Conservation (phyloP, 2,329 filamentous ascomycete genomes). For the Penicillium sp. region DNA sequence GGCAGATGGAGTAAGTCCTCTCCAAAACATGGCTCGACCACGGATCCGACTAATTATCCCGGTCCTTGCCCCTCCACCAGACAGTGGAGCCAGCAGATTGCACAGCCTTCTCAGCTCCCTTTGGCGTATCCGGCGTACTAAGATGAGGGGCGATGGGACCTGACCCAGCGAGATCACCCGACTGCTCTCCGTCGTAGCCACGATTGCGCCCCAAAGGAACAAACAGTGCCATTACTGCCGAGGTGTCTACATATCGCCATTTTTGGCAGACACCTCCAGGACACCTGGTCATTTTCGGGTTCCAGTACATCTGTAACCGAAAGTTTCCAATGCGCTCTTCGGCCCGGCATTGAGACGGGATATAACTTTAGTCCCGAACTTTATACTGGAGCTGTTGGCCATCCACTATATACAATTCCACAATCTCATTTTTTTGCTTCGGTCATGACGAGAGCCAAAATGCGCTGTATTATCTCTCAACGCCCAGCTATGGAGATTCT, state of each 20-base stretch:
- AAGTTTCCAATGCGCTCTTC: background rate
- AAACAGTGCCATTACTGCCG: background rate
- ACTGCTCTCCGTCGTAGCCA: background rate
- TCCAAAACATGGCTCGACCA: constrained; percentile 10
- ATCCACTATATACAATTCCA: background rate
- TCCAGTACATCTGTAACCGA: background rate
- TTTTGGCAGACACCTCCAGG: too few species aligned
- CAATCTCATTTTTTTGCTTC: background rate
- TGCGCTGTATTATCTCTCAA: background rate
- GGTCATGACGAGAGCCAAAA: background rate
- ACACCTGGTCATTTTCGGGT: background rate
- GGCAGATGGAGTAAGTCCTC: constrained; percentile 6
- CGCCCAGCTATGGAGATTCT: background rate
- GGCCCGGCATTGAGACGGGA: background rate
- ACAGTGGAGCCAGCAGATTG: constrained; percentile 11
- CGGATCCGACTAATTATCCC: constrained; percentile 5
- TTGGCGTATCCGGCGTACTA: constrained; percentile 1
- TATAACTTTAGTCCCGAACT: background rate
- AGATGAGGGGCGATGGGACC: background rate
- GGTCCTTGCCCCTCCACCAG: constrained; percentile 3
- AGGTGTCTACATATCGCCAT: background rate
- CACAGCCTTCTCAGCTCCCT: constrained; percentile 4
- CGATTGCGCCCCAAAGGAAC: background rate
- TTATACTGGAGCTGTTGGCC: background rate
- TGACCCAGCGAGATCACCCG: constrained; percentile 7